Evolutionary conservation across 148 eudicot genomes (phyloP).

Genomic region (Fagopyrum homotropicum): DNA sequence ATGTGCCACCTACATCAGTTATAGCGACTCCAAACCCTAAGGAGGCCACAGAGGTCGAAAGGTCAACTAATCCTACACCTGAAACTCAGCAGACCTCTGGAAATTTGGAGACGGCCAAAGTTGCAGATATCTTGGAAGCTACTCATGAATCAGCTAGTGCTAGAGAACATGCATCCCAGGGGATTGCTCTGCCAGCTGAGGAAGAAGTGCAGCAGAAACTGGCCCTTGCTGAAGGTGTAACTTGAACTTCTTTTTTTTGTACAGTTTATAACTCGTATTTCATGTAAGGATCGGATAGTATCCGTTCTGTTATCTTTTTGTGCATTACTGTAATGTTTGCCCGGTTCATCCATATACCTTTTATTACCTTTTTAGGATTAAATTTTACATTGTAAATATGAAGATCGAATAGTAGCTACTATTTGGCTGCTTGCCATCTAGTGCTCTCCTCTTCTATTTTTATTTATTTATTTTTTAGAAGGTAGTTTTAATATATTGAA

Average conservation of each 20-base stretch:
- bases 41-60: slow-evolving; percentile 20
- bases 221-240: slow-evolving; percentile 21
- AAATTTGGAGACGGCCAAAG: slow-evolving; percentile 16
- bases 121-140: slow-evolving; percentile 50
- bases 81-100: slow-evolving; percentile 15
- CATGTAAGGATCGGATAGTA: neutral
- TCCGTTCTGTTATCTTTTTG: neutral
- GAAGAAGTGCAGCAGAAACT: slow-evolving; percentile 48
- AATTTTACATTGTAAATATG: neutral
- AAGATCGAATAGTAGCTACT: neutral
- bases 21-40: slow-evolving; percentile 25
- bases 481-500: neutral
- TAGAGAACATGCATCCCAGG: slow-evolving; percentile 49
- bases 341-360: neutral
- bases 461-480: neutral
- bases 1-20: slow-evolving; percentile 22
- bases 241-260: neutral
- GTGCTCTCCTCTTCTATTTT: neutral
- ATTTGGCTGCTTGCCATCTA: neutral
- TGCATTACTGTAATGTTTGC: neutral
- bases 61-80: slow-evolving; percentile 14
- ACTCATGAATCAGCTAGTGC: slow-evolving; percentile 38
- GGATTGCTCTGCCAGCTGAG: slow-evolving; percentile 36
- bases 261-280: neutral
- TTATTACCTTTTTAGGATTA: neutral